A percentile compares a stretch with the other conserved stretches of the same genome.
Conservation (phyloP, 805 yeast genomes). For the Metschnikowia gruessii region DNA sequence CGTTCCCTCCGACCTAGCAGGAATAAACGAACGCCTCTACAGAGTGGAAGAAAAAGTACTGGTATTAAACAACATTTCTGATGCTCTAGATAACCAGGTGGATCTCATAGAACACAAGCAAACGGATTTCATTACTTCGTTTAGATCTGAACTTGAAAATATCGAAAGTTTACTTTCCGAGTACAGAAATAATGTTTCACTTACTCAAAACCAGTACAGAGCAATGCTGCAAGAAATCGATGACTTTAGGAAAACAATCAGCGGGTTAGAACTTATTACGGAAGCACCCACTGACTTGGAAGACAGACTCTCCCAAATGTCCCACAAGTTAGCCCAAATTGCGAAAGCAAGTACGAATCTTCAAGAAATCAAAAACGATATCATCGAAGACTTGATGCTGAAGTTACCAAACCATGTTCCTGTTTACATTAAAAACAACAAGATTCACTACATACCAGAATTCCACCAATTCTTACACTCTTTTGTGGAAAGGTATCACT, state of each 20-base stretch:
- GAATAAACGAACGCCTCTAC: constrained; percentile 11
- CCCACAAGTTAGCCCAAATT: constrained; percentile 18
- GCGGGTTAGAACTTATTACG: constrained; percentile 8
- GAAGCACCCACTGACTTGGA: constrained; percentile 18
- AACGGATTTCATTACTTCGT: constrained; percentile 13
- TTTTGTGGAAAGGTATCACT: constrained; percentile 30
- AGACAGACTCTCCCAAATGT: constrained; percentile 18
- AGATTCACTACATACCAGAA: constrained; percentile 39
- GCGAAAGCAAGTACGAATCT: constrained; percentile 15
- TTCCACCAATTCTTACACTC: constrained; percentile 35
- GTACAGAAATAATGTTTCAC: constrained; percentile 4
- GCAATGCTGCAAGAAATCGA: constrained; percentile 16
- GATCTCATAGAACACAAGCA: constrained; percentile 21
- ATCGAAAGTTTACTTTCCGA: constrained; percentile 16
- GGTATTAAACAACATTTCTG: constrained; percentile 18
- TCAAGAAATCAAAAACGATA: constrained; percentile 17
- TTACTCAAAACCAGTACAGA: constrained; percentile 7
- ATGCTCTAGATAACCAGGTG: constrained; percentile 20
- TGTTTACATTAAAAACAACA: constrained; percentile 29
- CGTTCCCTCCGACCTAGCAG: background rate
- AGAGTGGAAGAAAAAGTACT: constrained; percentile 13
- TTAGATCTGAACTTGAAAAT: constrained; percentile 20
- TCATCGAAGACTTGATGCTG: constrained; percentile 21
- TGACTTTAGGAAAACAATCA: constrained; percentile 14
- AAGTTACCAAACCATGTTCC: constrained; percentile 34